Base-by-base conservation (phyloP, 2,329 filamentous ascomycete species). In the Malbranchea zuffiana region DNA sequence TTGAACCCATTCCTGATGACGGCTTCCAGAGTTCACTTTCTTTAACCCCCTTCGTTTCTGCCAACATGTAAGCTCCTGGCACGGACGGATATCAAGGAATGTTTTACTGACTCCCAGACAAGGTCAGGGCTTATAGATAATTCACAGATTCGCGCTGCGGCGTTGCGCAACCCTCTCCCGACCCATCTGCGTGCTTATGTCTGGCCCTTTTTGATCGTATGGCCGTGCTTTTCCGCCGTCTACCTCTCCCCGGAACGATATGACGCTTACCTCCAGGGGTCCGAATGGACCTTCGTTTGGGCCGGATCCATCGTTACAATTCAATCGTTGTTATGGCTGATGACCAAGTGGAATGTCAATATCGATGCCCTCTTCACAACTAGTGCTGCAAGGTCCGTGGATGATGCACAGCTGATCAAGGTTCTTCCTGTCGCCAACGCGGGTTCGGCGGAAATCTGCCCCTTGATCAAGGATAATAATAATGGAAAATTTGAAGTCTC, bases 241-340 rank as follows among this genome's bases (percentile, higher is more conserved):
- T 96, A 94, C 60, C 75, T 93, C 37, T 81, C 77, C 15, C 70
- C 78, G 44, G 80, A 85, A 37, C 77, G 83, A 48, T 98, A 98
- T 62, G 81, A 93, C 48, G 80, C 79, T 56, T 79, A 96, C 66
- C 92, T 98, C 47, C 76, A 82, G 51, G 87, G 81, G n/a, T 78
- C 82, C 50, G 90, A 98, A 69, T 98, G 90, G 88, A 96, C 92
- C 1, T 93, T 94, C 57, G 84, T 98, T 45, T 98, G 84, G 78
- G 75, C 81, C 47, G 88, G 82, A 52, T 72, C 77, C 48, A 95
- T 98, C 56, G 71, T 92, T 58, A 94, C 87, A 7, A 54, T 81
- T 39, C 92, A 98, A 67, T 78, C 83, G 46, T 72, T 98, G 46
- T 66, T 86, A 50, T 98, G 90, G 88, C 72, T 98, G 44, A 88